A percentile compares a stretch with the other conserved stretches of the same genome.
Conservation (phyloP, 2,329 filamentous ascomycete species). For the Fonsecaea nubica region DNA sequence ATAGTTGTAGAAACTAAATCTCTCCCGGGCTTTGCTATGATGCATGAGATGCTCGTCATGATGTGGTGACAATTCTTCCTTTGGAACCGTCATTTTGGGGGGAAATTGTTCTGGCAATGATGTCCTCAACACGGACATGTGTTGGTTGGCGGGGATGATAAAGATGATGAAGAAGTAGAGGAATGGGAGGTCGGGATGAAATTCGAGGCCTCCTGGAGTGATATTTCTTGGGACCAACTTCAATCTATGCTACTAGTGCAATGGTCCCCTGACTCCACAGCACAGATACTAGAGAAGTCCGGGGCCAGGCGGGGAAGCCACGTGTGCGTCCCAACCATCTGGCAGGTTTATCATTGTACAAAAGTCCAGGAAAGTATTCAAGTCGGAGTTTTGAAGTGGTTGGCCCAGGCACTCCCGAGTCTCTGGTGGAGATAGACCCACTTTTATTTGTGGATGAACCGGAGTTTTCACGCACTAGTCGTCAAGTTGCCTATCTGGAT, state of each 20-base stretch:
- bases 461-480: not conserved
- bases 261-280: not conserved
- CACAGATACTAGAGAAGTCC: not conserved
- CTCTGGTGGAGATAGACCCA: not conserved
- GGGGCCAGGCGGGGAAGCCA: not conserved
- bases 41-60: not conserved
- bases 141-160: too few species aligned
- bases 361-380: not conserved
- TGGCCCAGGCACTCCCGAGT: not conserved
- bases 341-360: too few species aligned
- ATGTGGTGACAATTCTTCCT: not conserved
- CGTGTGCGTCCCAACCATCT: not conserved
- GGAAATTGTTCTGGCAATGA: not conserved
- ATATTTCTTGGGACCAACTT: not conserved
- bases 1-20: slow-evolving; percentile 6
- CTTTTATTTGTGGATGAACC: not conserved
- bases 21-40: not conserved
- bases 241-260: not conserved
- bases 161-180: too few species aligned
- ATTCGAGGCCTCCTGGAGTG: not conserved
- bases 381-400: not conserved
- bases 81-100: not conserved
- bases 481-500: not conserved
- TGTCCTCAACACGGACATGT: too few species aligned
- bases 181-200: not conserved